Conservation (phyloP, 352 stramenopile species). For the Phytophthora lateralis region DNA sequence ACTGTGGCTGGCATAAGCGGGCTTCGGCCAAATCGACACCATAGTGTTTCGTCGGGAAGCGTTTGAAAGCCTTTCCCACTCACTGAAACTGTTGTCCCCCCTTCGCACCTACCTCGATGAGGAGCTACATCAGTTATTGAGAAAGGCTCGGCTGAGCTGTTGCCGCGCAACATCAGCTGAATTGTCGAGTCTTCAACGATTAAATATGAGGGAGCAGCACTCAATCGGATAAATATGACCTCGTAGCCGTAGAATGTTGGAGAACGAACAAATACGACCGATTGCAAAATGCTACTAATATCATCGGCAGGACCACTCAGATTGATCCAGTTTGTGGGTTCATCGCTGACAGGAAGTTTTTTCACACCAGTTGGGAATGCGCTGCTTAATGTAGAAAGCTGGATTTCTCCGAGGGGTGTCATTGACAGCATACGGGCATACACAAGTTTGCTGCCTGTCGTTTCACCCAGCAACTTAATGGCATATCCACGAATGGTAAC, state of each 20-base stretch:
- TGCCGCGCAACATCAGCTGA: slow-evolving; percentile 44
- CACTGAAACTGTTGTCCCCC: slow-evolving; percentile 52
- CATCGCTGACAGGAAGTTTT: slow-evolving; percentile 30
- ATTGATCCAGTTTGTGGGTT: slow-evolving; percentile 34
- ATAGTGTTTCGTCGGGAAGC: slow-evolving; percentile 32
- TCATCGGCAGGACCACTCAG: slow-evolving; percentile 43
- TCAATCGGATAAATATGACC: slow-evolving; percentile 60
- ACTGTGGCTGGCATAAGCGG: slow-evolving; percentile 33
- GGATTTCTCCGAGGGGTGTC: slow-evolving; percentile 54
- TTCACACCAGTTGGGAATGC: slow-evolving; percentile 26
- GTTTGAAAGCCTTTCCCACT: slow-evolving; percentile 47
- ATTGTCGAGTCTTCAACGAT: slow-evolving; percentile 49
- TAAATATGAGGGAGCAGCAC: slow-evolving; percentile 47
- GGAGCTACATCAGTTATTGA: slow-evolving; percentile 38
- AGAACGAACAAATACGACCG: slow-evolving; percentile 49
- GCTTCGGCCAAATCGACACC: slow-evolving; percentile 65
- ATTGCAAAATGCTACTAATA: slow-evolving; percentile 45
- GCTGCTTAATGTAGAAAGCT: slow-evolving; percentile 32
- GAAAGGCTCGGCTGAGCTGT: slow-evolving; percentile 27
- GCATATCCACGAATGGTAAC: slow-evolving; percentile 52
- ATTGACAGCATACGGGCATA: slow-evolving; percentile 55
- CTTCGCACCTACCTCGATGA: slow-evolving; percentile 35
- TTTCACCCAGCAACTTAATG: slow-evolving; percentile 35
- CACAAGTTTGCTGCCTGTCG: slow-evolving; percentile 23
- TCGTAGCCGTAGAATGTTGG: slow-evolving; percentile 68